Conservation (phyloP, 176 grass and related monocot species). For the Oryza punctata region DNA sequence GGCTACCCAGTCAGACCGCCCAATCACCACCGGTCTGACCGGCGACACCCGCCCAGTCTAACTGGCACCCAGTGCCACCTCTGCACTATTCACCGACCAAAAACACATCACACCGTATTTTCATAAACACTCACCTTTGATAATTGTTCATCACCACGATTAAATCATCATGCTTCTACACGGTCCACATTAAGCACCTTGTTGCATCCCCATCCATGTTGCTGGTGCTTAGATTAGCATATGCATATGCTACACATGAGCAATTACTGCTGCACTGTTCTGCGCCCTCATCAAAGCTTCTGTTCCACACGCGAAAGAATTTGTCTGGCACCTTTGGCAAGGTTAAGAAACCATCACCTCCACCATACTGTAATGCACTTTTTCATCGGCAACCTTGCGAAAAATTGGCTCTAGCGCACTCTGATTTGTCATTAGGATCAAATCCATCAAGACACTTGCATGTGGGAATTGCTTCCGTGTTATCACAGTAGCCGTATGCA, state of each 20-base stretch:
- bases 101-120: too few relatives aligned
- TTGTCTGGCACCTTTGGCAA: not conserved
- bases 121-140: too few relatives aligned
- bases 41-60: too few relatives aligned
- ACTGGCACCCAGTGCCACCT: too few relatives aligned
- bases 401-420: slow-evolving; percentile 3
- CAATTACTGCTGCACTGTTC: slow-evolving; percentile 47
- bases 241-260: slow-evolving; percentile 58
- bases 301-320: slow-evolving; percentile 2
- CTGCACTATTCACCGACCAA: too few relatives aligned
- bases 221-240: not conserved
- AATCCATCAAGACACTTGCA: slow-evolving; percentile 39
- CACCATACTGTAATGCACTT: not conserved
- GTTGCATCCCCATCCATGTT: not conserved
- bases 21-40: too few relatives aligned
- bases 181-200: slow-evolving; percentile 45
- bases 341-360: slow-evolving; percentile 8
- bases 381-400: slow-evolving; percentile 10
- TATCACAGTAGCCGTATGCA: not conserved
- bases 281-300: slow-evolving; percentile 31
- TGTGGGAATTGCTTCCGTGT: not conserved
- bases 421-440: not conserved
- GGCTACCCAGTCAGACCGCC: too few relatives aligned
- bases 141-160: too few relatives aligned
- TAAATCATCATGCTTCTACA: too few relatives aligned